Evolutionary conservation across 495 filamentous ascomycete species (phyloP).

Genomic region (Annulohypoxylon bovei): DNA sequence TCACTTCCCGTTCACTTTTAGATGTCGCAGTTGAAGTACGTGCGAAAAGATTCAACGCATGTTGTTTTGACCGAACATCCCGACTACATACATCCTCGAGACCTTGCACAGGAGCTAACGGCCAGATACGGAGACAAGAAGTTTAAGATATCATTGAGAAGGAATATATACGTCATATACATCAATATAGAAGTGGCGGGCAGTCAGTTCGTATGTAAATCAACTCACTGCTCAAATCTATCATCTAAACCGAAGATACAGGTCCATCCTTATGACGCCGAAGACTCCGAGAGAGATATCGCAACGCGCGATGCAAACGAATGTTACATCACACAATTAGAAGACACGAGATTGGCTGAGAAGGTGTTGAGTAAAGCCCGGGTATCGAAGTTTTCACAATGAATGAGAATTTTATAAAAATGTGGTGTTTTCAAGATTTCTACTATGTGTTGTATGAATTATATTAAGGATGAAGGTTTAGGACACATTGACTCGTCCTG

Average conservation of each 20-base stretch:
- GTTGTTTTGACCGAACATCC: not conserved
- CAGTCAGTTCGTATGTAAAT: not conserved
- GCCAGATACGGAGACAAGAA: not conserved
- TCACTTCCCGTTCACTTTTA: too few species aligned
- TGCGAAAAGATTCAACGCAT: not conserved
- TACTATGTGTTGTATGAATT: not conserved
- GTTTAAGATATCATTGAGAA: not conserved
- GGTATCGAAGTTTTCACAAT: not conserved
- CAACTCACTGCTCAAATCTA: not conserved
- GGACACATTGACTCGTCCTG: not conserved
- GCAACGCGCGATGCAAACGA: not conserved
- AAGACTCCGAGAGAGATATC: not conserved
- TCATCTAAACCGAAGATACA: not conserved
- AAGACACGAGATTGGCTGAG: not conserved
- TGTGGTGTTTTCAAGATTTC: too few species aligned
- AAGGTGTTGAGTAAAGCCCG: not conserved
- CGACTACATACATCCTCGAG: not conserved
- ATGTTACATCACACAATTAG: not conserved
- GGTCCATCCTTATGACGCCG: not conserved
- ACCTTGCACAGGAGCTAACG: not conserved
- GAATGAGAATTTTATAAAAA: not conserved
- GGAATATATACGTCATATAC: not conserved
- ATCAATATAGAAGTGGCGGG: not conserved
- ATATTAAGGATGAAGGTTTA: not conserved
- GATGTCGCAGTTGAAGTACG: not conserved